A percentile compares a stretch with the other conserved stretches of the same genome.
Evolutionary conservation across 2,329 filamentous ascomycete genomes (phyloP).

Genomic region (Aspergillus sp.): DNA sequence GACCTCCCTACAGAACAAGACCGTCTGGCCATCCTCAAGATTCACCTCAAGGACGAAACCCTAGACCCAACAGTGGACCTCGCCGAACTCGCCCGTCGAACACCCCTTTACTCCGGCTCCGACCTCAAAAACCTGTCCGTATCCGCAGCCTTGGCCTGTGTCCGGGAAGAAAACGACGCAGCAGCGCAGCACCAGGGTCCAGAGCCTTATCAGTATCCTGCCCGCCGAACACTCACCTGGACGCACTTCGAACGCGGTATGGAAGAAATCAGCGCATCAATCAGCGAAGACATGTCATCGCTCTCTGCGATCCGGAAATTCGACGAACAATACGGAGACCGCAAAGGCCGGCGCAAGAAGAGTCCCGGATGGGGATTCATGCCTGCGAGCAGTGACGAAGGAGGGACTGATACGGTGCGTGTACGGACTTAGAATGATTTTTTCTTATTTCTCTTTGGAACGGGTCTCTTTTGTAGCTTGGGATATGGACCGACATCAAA

Average conservation of each 20-base stretch:
- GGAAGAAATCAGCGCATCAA: conserved; percentile 82
- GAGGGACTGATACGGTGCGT: conserved; percentile 31
- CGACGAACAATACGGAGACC: conserved; percentile 88
- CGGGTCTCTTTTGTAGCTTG: not conserved
- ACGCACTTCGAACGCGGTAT: conserved; percentile 80
- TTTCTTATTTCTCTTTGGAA: not conserved
- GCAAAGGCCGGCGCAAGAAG: conserved; percentile 59
- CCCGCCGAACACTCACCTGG: conserved; percentile 57
- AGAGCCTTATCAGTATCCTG: conserved; percentile 56
- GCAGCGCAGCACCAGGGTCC: conserved; percentile 30
- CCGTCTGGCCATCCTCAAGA: conserved; percentile 42
- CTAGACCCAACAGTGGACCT: conserved; percentile 38
- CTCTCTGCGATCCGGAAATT: conserved; percentile 86
- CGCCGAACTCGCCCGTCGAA: conserved; percentile 37
- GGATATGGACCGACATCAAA: not conserved
- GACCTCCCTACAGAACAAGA: conserved; percentile 43
- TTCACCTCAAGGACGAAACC: conserved; percentile 44
- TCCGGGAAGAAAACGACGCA: conserved; percentile 41
- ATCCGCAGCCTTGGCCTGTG: conserved; percentile 44
- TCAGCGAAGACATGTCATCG: conserved; percentile 87
- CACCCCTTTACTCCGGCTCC: conserved; percentile 46
- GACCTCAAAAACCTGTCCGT: conserved; percentile 48
- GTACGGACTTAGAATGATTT: conserved; percentile 29
- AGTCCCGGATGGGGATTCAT: conserved; percentile 48
- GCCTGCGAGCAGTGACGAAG: conserved; percentile 27